These are phyloP conservation scores for Primulina tabacum DNA, from an alignment of 257 asterid species.

Conservation along the genomic window DNA sequence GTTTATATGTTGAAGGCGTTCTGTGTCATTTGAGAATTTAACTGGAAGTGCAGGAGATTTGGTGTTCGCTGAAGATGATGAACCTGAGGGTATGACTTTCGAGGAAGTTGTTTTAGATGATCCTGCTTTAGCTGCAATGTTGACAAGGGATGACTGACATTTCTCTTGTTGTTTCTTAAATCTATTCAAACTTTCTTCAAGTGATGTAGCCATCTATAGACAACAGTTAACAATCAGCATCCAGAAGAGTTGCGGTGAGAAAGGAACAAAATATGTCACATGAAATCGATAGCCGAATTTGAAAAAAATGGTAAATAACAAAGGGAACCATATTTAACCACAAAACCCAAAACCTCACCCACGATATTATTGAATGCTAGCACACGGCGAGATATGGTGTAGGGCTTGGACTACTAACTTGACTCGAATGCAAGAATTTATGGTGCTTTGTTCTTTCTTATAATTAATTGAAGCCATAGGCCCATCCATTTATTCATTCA, in stretches of 20 bases:
- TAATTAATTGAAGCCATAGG: too few species aligned
- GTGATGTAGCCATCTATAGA: constrained; percentile 46
- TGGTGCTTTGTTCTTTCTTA: too few species aligned
- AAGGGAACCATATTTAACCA: not conserved
- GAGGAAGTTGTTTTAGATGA: constrained; percentile 41
- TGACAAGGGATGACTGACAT: constrained; percentile 49
- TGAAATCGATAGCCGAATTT: not conserved
- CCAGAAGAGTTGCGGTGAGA: not conserved
- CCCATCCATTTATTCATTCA: too few species aligned
- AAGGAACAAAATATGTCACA: not conserved
- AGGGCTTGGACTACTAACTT: not conserved
- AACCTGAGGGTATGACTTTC: constrained; percentile 29
- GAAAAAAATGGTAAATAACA: not conserved
- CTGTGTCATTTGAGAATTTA: constrained; percentile 82
- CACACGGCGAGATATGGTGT: not conserved
- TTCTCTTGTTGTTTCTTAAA: constrained; percentile 71
- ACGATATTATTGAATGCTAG: too few species aligned
- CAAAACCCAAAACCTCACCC: not conserved
- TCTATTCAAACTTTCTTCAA: constrained; percentile 48
- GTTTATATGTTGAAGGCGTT: constrained; percentile 79
- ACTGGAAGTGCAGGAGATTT: constrained; percentile 56
- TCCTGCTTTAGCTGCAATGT: constrained; percentile 45
- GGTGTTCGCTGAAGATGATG: constrained; percentile 35
- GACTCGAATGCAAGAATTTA: too few species aligned
- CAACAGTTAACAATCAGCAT: not conserved